phyloP scores from a whole-genome alignment of 2,329 filamentous ascomycete genomes.

The Coniosporium tulheliwenetii region DNA sequence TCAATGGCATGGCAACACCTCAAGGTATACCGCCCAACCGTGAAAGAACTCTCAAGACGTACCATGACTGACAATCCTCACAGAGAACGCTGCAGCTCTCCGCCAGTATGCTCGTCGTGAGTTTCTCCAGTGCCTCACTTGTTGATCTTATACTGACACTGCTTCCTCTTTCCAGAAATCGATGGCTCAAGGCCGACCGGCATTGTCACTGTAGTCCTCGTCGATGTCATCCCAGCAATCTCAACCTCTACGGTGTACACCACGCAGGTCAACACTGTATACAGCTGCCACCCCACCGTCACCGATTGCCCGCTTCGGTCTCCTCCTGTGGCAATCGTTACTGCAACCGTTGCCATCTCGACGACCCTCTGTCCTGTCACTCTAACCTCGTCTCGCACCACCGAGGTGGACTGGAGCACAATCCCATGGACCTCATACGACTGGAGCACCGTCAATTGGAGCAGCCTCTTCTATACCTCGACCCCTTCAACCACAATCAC shows the following conservation, averaged over 20 bases:
- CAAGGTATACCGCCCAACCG: neutral
- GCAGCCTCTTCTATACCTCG: neutral
- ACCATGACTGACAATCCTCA: neutral
- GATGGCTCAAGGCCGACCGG: neutral
- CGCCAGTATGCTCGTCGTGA: neutral
- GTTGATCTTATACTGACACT: neutral
- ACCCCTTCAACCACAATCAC: neutral
- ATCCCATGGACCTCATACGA: constrained; percentile 1
- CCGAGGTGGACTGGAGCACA: constrained; percentile 4
- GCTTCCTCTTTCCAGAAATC: neutral
- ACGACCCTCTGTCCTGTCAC: constrained; percentile 29
- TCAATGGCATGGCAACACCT: neutral
- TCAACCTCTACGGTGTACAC: constrained; percentile 25
- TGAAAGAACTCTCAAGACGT: neutral
- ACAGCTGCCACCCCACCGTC: constrained; percentile 21
- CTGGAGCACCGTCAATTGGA: neutral
- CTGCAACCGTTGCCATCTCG: constrained; percentile 21
- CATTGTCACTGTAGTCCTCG: constrained; percentile 9
- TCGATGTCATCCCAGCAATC: constrained; percentile 15
- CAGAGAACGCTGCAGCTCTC: neutral
- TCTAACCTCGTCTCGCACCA: constrained; percentile 8
- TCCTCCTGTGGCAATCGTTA: constrained; percentile 17
- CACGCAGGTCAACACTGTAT: constrained; percentile 27
- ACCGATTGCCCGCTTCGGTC: constrained; percentile 20
- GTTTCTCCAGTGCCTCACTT: neutral